Evolutionary conservation across 495 filamentous ascomycete species (phyloP).

Genomic region (Pyronema domesticum): DNA sequence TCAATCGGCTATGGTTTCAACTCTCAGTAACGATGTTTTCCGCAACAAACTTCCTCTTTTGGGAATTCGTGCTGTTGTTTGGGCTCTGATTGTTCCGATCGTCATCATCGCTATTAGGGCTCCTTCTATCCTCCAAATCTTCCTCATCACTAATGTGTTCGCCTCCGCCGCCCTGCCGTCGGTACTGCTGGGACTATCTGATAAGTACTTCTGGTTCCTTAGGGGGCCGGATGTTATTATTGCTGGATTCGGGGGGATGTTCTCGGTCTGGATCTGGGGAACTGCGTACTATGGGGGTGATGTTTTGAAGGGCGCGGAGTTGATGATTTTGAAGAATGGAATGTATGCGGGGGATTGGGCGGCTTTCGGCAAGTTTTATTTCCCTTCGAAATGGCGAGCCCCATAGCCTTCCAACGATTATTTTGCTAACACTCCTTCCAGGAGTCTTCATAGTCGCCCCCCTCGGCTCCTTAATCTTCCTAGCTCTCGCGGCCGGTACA

Average conservation of each 20-base stretch:
- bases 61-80: conserved; percentile 45
- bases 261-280: conserved; percentile 61
- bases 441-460: conserved; percentile 59
- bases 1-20: conserved; percentile 60
- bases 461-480: conserved; percentile 52
- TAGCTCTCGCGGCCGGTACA: no score
- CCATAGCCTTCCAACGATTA: no score
- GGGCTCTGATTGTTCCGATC: conserved; percentile 50
- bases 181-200: conserved; percentile 45
- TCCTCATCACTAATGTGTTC: conserved; percentile 56
- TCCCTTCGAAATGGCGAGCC: no score
- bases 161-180: conserved; percentile 52
- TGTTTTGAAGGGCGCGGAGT: conserved; percentile 41
- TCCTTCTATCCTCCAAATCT: conserved; percentile 56
- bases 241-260: conserved; percentile 50
- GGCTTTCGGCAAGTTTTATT: conserved; percentile 39
- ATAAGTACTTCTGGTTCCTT: conserved; percentile 39
- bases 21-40: conserved; percentile 60
- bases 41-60: conserved; percentile 54
- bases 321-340: conserved; percentile 50
- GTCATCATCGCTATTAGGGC: conserved; percentile 52
- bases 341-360: conserved; percentile 57
- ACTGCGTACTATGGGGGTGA: conserved; percentile 45
- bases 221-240: conserved; percentile 56
- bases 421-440: neutral